Base-by-base conservation (phyloP, 2,329 filamentous ascomycete genomes). In the Penicillium polonicum region DNA sequence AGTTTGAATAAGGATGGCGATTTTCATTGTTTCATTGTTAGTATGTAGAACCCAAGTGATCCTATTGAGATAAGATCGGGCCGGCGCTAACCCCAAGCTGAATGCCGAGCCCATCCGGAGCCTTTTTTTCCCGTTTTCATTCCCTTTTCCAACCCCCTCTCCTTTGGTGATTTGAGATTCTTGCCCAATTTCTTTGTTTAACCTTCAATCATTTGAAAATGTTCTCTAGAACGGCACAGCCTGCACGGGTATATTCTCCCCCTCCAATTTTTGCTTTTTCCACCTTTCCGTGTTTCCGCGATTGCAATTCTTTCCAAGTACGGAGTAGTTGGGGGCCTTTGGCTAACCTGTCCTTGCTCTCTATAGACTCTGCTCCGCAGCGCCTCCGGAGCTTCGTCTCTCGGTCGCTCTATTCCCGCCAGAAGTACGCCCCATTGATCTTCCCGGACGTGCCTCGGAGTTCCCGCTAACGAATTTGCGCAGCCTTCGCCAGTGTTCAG, bases 401-500 rank as follows among this genome's bases (percentile, higher is more conserved):
- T 77, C 65, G 73, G 75, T 68, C 80, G 78, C 66, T 79, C 80
- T 61, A 74, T 82, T 69, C 77, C 80, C 62, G 76, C 81, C 60
- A 79, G 83, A 77, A 80, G 83, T 85, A 81, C 70, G 61, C 60
- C 52, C 52, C 45, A 55, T 58, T 36, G 43, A 54, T 55, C 6
- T 43, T 42, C 42, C 27, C 15, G 25, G 13, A 13, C 10, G 8
- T 12, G 15, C 19, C 17, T 42, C 41, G 39, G 38, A 44, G 17
- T 31, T 48, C 39, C 45, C 27, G 33, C 52, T 64, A 35, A 49
- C 65, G 71, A 61, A 69, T 61, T 60, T 49, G 53, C 56, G 53
- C 63, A 83, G 81, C 80, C 65, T 82, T 92, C 76, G 91, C 91
- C 70, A 96, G 91, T 65, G 83, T 96, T 70, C 87, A 92, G 79